Evolutionary conservation across 1,284 basidiomycete genomes (phyloP), one percentile per base, ranked within the genome.

Genomic region (Serendipita sp.): DNA sequence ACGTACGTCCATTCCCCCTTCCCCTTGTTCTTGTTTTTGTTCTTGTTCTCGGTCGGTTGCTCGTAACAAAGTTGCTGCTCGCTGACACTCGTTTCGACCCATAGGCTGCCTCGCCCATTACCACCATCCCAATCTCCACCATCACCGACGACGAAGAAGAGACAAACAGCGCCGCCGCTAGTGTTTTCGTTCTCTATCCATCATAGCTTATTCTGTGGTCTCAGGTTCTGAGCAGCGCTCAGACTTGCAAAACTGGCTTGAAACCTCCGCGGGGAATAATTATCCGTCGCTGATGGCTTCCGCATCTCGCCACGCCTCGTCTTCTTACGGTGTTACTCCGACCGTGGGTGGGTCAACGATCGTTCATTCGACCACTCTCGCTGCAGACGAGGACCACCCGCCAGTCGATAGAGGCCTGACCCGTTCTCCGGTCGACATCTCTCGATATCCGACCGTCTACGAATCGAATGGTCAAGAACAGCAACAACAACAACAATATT

Each of bases 331-430:
- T n/a, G 32, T 58, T n/a, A n/a, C 53, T n/a, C 53, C 53, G 26
- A 58, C 53, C 26, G 53, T 58, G 4, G 53, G 53, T n/a, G 53
- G 53, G 10, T 58, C 53, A 32, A 58, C 53, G n/a, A 58, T 58
- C n/a, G 53, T 58, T n/a, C 53, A 58, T 26, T 26, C 53, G 53
- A 58, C 53, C 5, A 58, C 53, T 2, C 15, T 32, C 22, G 53
- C 53, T n/a, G 53, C 53, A 58, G 53, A 58, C 53, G 53, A 58
- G 32, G 53, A 58, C 10, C 53, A 58, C 12, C 12, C 53, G n/a
- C 53, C 53, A 58, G 32, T 58, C 53, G 53, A 58, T 34, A 58
- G 53, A 30, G 53, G 22, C 32, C 30, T 30, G 22, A 58, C 53
- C 17, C 53, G 53, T 58, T 58, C 53, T 58, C 53, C 53, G 22